These are phyloP conservation scores for Orbilia javanica DNA, from an alignment of 2,329 filamentous ascomycete genomes.

Conservation along the genomic window DNA sequence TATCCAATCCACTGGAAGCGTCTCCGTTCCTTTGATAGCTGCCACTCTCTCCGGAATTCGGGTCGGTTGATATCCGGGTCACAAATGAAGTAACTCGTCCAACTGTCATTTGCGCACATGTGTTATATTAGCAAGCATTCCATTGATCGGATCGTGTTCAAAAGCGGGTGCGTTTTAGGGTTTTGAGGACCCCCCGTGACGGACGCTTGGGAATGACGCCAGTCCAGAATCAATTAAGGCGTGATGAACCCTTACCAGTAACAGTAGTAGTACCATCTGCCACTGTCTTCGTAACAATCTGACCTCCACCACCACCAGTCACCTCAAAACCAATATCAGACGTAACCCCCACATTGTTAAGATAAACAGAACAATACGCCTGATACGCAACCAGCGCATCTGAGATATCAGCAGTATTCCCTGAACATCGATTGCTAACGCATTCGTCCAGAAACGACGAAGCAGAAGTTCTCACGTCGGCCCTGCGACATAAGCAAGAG, in stretches of 20 bases:
- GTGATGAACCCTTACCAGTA: background rate
- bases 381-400: background rate
- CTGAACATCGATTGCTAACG: background rate
- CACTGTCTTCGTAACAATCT: background rate
- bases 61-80: background rate
- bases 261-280: slow-evolving; percentile 8
- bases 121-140: background rate
- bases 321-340: background rate
- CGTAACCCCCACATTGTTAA: background rate
- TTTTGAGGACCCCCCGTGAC: no score
- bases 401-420: background rate
- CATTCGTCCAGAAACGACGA: slow-evolving; percentile 3
- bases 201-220: no score
- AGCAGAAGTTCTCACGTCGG: background rate
- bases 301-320: background rate
- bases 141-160: no score
- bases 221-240: no score
- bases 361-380: slow-evolving; percentile 10
- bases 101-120: background rate
- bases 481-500: slow-evolving; percentile 10
- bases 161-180: no score
- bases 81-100: slow-evolving; percentile 22
- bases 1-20: background rate
- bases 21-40: background rate
- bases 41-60: background rate